phyloP scores from a whole-genome alignment of 345 rosid genomes.

The Lepidium aucheri region DNA sequence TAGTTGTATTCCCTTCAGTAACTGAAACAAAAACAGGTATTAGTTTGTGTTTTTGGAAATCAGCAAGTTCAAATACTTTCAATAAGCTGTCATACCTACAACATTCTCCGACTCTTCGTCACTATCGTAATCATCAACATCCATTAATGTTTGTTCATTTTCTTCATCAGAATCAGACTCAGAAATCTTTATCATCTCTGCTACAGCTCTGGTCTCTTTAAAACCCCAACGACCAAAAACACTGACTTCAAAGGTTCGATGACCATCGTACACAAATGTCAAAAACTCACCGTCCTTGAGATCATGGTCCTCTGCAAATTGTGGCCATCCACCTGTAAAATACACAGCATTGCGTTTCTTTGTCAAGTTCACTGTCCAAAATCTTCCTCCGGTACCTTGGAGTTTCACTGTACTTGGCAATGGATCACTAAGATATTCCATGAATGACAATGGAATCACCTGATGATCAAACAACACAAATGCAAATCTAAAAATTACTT shows the following conservation, averaged over 20 bases:
- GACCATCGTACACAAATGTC: slow-evolving; percentile 15
- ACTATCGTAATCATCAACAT: background rate
- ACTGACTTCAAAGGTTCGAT: slow-evolving; percentile 17
- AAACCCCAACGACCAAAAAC: background rate
- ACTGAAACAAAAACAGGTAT: background rate
- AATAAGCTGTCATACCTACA: background rate
- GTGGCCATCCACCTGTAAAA: slow-evolving; percentile 17
- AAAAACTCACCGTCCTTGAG: slow-evolving; percentile 19
- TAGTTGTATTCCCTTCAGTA: background rate
- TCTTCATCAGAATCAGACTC: background rate
- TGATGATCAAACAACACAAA: background rate
- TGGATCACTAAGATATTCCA: slow-evolving; percentile 4
- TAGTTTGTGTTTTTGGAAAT: background rate
- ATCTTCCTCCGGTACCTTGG: slow-evolving; percentile 11
- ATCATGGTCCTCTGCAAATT: slow-evolving; percentile 11
- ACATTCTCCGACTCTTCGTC: background rate
- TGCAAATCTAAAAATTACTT: background rate
- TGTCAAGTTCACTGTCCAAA: slow-evolving; percentile 4
- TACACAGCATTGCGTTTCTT: background rate
- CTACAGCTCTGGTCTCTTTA: slow-evolving; percentile 16
- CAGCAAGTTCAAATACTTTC: background rate
- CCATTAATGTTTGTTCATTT: background rate
- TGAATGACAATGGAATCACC: slow-evolving; percentile 12
- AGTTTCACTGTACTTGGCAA: slow-evolving; percentile 1
- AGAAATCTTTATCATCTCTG: background rate